Conservation (phyloP, 2,329 filamentous ascomycete species). For the Colletotrichum sp. region DNA sequence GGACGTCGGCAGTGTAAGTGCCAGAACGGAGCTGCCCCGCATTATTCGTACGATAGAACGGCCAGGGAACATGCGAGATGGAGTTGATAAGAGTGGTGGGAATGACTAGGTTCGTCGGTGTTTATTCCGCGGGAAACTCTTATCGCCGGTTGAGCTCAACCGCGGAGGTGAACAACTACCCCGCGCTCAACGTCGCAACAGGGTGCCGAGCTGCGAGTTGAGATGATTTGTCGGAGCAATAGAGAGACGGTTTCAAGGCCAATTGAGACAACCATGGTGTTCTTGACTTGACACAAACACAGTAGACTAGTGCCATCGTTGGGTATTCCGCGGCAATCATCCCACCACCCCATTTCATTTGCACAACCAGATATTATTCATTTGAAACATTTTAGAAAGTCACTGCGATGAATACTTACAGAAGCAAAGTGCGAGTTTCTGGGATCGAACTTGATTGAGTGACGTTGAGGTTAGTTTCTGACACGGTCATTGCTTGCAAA, state of each 20-base stretch:
- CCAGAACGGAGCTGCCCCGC: not conserved
- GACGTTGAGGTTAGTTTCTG: not conserved
- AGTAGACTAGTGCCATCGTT: not conserved
- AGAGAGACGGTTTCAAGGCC: not conserved
- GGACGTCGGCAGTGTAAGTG: not conserved
- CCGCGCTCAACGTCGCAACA: not conserved
- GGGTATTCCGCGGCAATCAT: not conserved
- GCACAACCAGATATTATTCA: accelerated
- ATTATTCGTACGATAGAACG: not conserved
- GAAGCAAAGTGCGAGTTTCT: accelerated
- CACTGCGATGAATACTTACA: no score
- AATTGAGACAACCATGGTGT: not conserved
- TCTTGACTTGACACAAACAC: accelerated
- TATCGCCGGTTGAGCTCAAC: not conserved
- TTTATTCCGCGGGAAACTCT: not conserved
- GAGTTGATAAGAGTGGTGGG: not conserved
- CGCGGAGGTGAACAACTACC: not conserved
- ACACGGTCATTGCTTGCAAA: not conserved
- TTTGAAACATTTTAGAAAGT: accelerated
- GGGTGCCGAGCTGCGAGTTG: not conserved
- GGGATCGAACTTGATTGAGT: accelerated
- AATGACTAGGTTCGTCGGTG: not conserved
- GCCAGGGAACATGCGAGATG: not conserved
- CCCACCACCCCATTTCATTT: not conserved
- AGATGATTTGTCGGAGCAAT: not conserved